These are phyloP conservation scores for Gentiana macrophylla DNA, from an alignment of 257 asterid species.

Conservation along the genomic window DNA sequence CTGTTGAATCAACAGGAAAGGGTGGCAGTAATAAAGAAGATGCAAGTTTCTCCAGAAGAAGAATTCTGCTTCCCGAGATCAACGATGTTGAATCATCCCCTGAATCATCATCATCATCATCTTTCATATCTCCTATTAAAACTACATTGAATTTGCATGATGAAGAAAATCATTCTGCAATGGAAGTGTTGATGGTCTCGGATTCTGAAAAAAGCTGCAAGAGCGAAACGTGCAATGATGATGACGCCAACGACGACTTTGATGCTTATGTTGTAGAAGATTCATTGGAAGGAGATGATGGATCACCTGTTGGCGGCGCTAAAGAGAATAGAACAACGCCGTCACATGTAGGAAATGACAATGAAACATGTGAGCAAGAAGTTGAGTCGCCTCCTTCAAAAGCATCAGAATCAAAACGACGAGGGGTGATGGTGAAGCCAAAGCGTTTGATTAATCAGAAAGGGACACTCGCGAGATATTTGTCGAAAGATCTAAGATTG, in stretches of 20 bases:
- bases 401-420: not conserved
- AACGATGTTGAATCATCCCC: conserved; percentile 11
- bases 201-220: conserved; percentile 13
- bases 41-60: not conserved
- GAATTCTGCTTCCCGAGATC: conserved; percentile 5
- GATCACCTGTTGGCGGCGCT: not conserved
- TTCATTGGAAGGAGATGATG: conserved; percentile 38
- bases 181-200: conserved; percentile 12
- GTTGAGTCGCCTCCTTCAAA: conserved; percentile 4
- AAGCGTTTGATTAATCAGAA: conserved; percentile 1
- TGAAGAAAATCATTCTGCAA: conserved; percentile 13
- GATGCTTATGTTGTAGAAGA: conserved; percentile 35
- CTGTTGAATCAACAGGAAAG: conserved; percentile 8
- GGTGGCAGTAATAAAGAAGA: conserved; percentile 11
- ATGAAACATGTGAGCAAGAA: conserved; percentile 1
- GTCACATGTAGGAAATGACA: not conserved
- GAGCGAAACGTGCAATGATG: conserved; percentile 9
- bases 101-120: conserved; percentile 1
- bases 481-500: not conserved
- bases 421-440: not conserved
- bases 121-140: conserved; percentile 2
- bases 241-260: conserved; percentile 17
- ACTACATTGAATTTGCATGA: conserved; percentile 12
- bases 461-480: not conserved
- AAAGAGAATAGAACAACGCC: conserved; percentile 1